A percentile compares a stretch with the other conserved stretches of the same genome.
phyloP scores from a whole-genome alignment of 1,284 basidiomycete genomes.

The Cryptococcus jaspeensis region DNA sequence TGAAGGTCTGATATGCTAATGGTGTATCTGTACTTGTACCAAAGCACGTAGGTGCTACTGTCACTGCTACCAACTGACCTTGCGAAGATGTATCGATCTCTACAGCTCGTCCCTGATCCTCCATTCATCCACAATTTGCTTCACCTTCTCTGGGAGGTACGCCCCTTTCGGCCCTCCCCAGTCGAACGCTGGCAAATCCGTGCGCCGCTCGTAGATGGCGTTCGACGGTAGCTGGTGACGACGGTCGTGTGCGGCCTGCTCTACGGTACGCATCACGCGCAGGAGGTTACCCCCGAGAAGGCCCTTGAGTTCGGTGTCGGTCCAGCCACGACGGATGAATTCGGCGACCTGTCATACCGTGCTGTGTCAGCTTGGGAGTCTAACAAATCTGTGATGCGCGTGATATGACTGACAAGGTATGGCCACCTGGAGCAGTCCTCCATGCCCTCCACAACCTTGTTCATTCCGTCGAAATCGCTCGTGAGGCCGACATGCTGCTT shows the following conservation, averaged over 20 bases:
- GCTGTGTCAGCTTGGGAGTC: neutral
- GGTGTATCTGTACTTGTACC: too few species aligned
- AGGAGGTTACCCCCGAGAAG: constrained; percentile 74
- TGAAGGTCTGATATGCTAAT: too few species aligned
- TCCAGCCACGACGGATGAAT: constrained; percentile 74
- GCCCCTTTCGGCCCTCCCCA: constrained; percentile 7
- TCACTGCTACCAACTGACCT: too few species aligned
- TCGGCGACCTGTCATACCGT: constrained; percentile 53
- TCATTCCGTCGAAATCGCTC: constrained; percentile 61
- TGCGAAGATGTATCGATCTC: neutral
- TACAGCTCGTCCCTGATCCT: constrained; percentile 2
- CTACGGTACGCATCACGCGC: constrained; percentile 68
- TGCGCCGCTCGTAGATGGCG: constrained; percentile 40
- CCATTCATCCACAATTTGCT: constrained; percentile 1
- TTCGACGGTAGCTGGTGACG: constrained; percentile 46
- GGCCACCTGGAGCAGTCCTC: constrained; percentile 66
- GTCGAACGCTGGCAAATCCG: constrained; percentile 34
- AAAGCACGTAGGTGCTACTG: too few species aligned
- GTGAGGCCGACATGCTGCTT: constrained; percentile 58
- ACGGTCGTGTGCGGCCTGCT: constrained; percentile 57
- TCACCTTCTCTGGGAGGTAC: constrained; percentile 3
- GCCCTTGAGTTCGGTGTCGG: constrained; percentile 68
- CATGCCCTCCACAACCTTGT: constrained; percentile 53
- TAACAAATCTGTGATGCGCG: too few species aligned
- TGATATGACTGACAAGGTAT: constrained; percentile 54